Conservation (phyloP, 805 yeast species). For the Kuraishia capsulata region DNA sequence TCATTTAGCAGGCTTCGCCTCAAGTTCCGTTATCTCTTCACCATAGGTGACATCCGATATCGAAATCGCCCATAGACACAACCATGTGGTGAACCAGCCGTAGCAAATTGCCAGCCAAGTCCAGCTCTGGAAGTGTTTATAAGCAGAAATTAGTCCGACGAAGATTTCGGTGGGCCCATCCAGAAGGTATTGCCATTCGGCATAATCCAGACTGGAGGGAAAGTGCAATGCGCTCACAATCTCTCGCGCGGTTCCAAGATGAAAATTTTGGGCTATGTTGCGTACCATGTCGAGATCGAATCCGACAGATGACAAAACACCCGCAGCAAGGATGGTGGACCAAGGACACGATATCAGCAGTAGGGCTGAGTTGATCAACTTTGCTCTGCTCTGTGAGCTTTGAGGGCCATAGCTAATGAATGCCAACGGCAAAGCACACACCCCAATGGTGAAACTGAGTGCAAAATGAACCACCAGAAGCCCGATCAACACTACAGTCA, state of each 20-base stretch:
- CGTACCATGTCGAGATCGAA: slow-evolving; percentile 19
- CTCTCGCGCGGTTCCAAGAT: slow-evolving; percentile 7
- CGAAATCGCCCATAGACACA: slow-evolving; percentile 18
- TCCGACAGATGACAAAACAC: slow-evolving; percentile 12
- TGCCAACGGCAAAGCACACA: slow-evolving; percentile 69
- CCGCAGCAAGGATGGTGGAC: slow-evolving; percentile 16
- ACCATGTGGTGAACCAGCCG: slow-evolving; percentile 85
- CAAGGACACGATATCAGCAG: slow-evolving; percentile 23
- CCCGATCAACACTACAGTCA: slow-evolving; percentile 64
- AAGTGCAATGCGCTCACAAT: slow-evolving; percentile 4
- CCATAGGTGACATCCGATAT: slow-evolving; percentile 11
- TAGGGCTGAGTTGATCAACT: slow-evolving; percentile 13
- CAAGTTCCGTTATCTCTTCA: slow-evolving; percentile 5
- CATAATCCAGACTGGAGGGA: slow-evolving; percentile 5
- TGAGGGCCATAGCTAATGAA: slow-evolving; percentile 34
- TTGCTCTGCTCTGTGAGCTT: not conserved
- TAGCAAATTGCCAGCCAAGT: slow-evolving; percentile 69
- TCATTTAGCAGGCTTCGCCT: too few relatives aligned
- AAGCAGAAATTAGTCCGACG: slow-evolving; percentile 47
- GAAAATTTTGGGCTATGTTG: slow-evolving; percentile 20
- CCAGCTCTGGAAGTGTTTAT: slow-evolving; percentile 70
- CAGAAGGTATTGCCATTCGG: slow-evolving; percentile 6
- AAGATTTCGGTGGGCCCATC: slow-evolving; percentile 32
- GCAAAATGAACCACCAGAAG: slow-evolving; percentile 79
- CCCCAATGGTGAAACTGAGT: slow-evolving; percentile 62